Percentiles rank a stretch among this genome's conserved stretches.
Conservation (phyloP, 2,329 filamentous ascomycete genomes). For the Cladophialophora bantiana region DNA sequence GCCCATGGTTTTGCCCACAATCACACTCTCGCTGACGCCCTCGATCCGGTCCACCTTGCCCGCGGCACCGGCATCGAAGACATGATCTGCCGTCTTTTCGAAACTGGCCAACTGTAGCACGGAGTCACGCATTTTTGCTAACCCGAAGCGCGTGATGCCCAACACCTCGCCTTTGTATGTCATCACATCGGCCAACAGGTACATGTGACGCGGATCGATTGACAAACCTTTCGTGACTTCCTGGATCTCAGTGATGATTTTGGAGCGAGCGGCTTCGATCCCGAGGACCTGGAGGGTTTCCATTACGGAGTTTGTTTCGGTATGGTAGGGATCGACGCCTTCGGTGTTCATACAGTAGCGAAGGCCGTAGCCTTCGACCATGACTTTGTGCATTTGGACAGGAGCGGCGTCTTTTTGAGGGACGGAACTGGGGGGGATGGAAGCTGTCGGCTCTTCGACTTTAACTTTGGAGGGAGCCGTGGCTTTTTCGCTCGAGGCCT, state of each 20-base stretch:
- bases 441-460: conserved; percentile 26
- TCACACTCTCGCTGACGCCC: conserved; percentile 95
- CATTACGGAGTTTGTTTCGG: conserved; percentile 85
- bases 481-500: conserved; percentile 2
- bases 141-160: conserved; percentile 93
- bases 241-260: conserved; percentile 87
- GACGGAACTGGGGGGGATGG: conserved; percentile 8
- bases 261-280: conserved; percentile 89
- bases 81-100: conserved; percentile 96
- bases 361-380: conserved; percentile 93
- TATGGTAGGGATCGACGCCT: conserved; percentile 79
- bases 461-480: conserved; percentile 23
- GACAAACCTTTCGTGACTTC: conserved; percentile 92
- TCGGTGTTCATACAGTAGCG: conserved; percentile 90
- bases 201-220: conserved; percentile 98
- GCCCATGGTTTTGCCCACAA: conserved; percentile 94
- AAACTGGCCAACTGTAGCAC: conserved; percentile 95
- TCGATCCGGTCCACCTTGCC: conserved; percentile 94
- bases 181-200: conserved; percentile 96
- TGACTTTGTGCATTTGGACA: conserved; percentile 73
- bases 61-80: conserved; percentile 90
- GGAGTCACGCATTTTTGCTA: conserved; percentile 94
- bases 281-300: conserved; percentile 86
- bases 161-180: conserved; percentile 97
- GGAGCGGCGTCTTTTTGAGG: conserved; percentile 65